Percentiles rank a stretch among this genome's conserved stretches.
These are phyloP conservation scores for Apiotrichum gracile DNA, from an alignment of 1,284 basidiomycete species.

Conservation along the genomic window DNA sequence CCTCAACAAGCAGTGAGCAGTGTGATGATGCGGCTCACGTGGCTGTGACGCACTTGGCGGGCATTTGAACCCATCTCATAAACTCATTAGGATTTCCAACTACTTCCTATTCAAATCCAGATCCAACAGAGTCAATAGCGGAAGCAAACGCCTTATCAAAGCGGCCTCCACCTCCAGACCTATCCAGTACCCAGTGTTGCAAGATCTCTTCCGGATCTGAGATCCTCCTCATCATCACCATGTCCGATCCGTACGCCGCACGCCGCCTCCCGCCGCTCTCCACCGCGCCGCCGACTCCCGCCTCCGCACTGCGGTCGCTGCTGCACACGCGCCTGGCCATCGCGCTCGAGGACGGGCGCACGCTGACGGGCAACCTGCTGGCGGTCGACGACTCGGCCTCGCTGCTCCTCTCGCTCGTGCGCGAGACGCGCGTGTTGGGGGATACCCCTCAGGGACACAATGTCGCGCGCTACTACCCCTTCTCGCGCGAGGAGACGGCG, in stretches of 20 bases:
- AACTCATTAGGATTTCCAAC: too few species aligned
- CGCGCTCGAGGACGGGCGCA: conserved; percentile 9
- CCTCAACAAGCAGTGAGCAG: background rate
- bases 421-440: conserved; percentile 6
- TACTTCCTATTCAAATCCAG: too few species aligned
- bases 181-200: too few species aligned
- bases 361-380: conserved; percentile 6
- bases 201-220: background rate
- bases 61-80: too few species aligned
- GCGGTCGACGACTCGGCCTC: conserved; percentile 4
- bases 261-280: background rate
- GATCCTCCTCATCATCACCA: background rate
- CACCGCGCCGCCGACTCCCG: background rate
- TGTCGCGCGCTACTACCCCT: conserved; percentile 12
- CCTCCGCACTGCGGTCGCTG: conserved; percentile 9
- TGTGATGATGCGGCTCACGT: too few species aligned
- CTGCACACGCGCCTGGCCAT: conserved; percentile 11
- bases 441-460: background rate
- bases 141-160: too few species aligned
- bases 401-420: conserved; percentile 10
- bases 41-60: too few species aligned
- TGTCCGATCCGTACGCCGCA: background rate
- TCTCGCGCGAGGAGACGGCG: conserved; percentile 1
- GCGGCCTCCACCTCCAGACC: too few species aligned
- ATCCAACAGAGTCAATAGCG: too few species aligned